Evolutionary conservation across 805 yeast species (phyloP), one percentile per base, ranked within the genome.

Genomic region (Geotrichum ghanense): DNA sequence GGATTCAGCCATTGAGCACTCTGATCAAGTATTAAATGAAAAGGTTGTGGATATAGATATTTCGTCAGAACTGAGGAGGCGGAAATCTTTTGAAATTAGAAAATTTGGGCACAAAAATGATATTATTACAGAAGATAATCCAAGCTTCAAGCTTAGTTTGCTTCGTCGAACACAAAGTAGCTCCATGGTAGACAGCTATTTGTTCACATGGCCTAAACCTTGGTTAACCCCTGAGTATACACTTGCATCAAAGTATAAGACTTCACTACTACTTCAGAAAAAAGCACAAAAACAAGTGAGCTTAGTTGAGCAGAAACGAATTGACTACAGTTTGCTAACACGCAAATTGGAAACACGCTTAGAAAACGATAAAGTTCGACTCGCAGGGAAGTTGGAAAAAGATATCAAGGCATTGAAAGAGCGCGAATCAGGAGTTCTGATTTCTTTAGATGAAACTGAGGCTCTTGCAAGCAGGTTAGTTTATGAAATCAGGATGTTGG

Each of bases 401-500:
- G 31, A 44, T n/a, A 37, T 44, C 6, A 24, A 44, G 3, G 22
- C 24, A 19, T 22, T 34, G 20, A 26, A 48, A 24, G 12, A 41
- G 16, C 42, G 40, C 17, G 45, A 48, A 17, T 25, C 49, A 3
- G 39, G 46, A 6, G 44, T 45, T 12, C 42, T 42, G 23, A 19
- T 37, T 10, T 41, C 45, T 9, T 44, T 56, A 10, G 43, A 48
- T 14, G 60, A 57, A 9, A 50, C 53, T 16, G 61, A 54, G 14
- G 54, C 56, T 2, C 37, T 57, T 44, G 44, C 53, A 9, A 52
- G 59, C 14, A 48, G 60, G 2, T 68, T 83, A 44, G 75, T 77
- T 53, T 83, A 83, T 59, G 90, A 83, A 56, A 65, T 79, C 41
- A 63, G 83, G 19, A 65, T 79, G 39, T 60, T 83, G 24, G 72